Evolutionary conservation across 2,329 filamentous ascomycete genomes (phyloP).

Genomic region (Fusarium sp.): DNA sequence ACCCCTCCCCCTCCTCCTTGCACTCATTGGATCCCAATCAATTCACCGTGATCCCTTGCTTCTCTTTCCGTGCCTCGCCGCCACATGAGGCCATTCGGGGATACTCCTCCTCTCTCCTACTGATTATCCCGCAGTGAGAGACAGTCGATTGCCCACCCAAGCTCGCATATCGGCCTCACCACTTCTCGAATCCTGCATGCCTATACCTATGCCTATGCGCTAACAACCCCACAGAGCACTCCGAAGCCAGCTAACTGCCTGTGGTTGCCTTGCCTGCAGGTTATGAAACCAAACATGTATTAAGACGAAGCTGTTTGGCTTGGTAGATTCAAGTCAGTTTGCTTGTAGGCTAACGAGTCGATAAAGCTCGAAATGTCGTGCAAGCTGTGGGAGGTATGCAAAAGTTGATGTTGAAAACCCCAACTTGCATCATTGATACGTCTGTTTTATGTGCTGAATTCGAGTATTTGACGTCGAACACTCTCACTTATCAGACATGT

Average conservation of each 20-base stretch:
- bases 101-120: conserved; percentile 5
- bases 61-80: conserved; percentile 18
- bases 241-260: background rate
- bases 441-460: background rate
- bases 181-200: conserved; percentile 10
- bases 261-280: background rate
- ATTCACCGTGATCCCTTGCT: conserved; percentile 25
- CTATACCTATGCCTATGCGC: background rate
- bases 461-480: conserved; percentile 19
- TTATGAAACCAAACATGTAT: background rate
- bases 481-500: conserved; percentile 7
- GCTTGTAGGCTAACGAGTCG: background rate
- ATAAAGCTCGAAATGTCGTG: background rate
- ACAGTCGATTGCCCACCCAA: conserved; percentile 36
- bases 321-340: background rate
- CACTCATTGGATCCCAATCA: conserved; percentile 13
- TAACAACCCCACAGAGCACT: conserved; percentile 6
- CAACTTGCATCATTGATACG: background rate
- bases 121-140: conserved; percentile 2
- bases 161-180: conserved; percentile 2
- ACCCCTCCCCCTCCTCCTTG: background rate
- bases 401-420: background rate
- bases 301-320: conserved; percentile 24
- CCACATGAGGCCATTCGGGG: conserved; percentile 26
- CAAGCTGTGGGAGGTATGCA: background rate